Evolutionary conservation across 805 yeast species (phyloP).

Genomic region (Lachancea nothofagi): DNA sequence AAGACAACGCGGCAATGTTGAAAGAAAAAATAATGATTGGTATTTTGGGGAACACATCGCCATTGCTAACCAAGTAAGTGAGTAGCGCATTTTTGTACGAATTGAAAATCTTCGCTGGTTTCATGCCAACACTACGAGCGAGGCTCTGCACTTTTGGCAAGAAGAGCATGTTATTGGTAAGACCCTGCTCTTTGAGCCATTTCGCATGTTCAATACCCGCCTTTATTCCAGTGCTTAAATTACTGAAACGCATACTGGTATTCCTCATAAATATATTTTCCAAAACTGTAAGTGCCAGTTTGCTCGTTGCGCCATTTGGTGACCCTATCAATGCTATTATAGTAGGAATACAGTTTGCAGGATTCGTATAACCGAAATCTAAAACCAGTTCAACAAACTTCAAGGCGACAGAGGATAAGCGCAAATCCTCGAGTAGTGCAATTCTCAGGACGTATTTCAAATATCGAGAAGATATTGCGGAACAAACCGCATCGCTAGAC

Average conservation of each 20-base stretch:
- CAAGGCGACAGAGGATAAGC: constrained; percentile 46
- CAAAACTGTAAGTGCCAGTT: constrained; percentile 49
- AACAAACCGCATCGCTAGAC: constrained; percentile 58
- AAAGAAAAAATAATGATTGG: constrained; percentile 9
- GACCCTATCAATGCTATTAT: constrained; percentile 66
- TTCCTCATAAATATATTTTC: constrained; percentile 54
- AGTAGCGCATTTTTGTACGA: constrained; percentile 9
- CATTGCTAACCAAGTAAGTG: constrained; percentile 1
- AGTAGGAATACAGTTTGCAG: constrained; percentile 62
- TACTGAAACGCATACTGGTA: constrained; percentile 64
- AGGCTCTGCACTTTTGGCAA: constrained; percentile 18
- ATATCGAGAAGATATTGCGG: constrained; percentile 65
- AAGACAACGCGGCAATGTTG: constrained; percentile 20
- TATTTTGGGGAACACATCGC: not conserved
- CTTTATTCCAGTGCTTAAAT: constrained; percentile 58
- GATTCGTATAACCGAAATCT: constrained; percentile 67
- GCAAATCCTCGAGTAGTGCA: constrained; percentile 43
- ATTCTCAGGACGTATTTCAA: constrained; percentile 42
- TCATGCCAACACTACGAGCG: constrained; percentile 13
- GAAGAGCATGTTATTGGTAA: constrained; percentile 14
- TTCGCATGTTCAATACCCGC: constrained; percentile 43
- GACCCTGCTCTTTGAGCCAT: constrained; percentile 6
- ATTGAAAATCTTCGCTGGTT: constrained; percentile 2
- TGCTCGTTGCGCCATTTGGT: constrained; percentile 37
- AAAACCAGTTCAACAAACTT: constrained; percentile 51